Percentiles rank a stretch among this genome's conserved stretches.
phyloP scores from a whole-genome alignment of 306 rosid species.

The Vigna unguiculata region DNA sequence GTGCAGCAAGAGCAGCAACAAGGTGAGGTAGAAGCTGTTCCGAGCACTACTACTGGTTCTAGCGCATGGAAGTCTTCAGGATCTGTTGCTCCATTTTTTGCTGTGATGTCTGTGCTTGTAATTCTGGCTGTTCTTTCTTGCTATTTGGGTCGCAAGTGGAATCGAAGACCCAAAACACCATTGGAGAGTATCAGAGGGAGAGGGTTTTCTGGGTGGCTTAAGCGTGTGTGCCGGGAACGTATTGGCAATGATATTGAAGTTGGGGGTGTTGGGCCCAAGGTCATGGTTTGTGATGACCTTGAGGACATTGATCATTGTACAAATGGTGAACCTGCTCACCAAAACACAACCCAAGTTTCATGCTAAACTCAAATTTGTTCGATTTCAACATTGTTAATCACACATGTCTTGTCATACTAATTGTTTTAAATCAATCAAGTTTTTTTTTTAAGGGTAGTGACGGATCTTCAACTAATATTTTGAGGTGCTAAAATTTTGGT shows the following conservation, averaged over 20 bases:
- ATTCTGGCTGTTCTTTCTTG: conserved; percentile 67
- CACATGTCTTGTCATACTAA: not conserved
- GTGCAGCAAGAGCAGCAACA: conserved; percentile 37
- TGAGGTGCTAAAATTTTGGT: too few relatives aligned
- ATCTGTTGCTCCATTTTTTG: conserved; percentile 75
- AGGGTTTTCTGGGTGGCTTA: conserved; percentile 60
- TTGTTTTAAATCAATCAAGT: not conserved
- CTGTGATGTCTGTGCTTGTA: conserved; percentile 63
- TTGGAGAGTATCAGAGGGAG: conserved; percentile 51
- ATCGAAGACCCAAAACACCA: conserved; percentile 49
- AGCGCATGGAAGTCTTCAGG: conserved; percentile 57
- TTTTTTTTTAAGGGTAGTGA: too few relatives aligned
- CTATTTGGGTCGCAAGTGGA: conserved; percentile 56
- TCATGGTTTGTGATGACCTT: conserved; percentile 46
- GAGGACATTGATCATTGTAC: conserved; percentile 1
- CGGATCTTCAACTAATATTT: too few relatives aligned
- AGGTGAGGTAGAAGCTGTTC: conserved; percentile 4
- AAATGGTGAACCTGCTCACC: conserved; percentile 45
- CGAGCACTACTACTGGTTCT: not conserved
- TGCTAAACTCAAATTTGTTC: not conserved
- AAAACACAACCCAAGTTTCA: not conserved
- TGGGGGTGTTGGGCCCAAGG: conserved; percentile 52
- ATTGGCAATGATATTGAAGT: conserved; percentile 5
- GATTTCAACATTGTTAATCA: not conserved
- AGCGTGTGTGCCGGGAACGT: conserved; percentile 42